phyloP scores from a whole-genome alignment of 768 basidiomycete species.

The Phaeolepiota aurea region DNA sequence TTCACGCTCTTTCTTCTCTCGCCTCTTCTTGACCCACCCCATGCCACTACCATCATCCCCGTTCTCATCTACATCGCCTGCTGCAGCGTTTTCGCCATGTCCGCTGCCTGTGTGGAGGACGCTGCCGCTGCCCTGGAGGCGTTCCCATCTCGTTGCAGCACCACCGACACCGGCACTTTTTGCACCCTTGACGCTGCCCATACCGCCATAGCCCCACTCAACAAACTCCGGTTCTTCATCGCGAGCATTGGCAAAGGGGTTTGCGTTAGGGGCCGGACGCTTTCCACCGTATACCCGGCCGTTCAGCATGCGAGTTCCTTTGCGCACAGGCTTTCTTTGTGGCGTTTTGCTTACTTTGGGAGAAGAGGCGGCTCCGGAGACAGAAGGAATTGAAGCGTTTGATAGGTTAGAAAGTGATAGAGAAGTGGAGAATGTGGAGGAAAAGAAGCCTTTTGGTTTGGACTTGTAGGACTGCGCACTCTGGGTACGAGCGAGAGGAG shows the following conservation, averaged over 20 bases:
- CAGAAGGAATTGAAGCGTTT: slow-evolving; percentile 3
- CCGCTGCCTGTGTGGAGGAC: slow-evolving; percentile 3
- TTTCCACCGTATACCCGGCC: slow-evolving; percentile 72
- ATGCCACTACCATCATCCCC: slow-evolving; percentile 83
- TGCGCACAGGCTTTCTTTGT: slow-evolving; percentile 6
- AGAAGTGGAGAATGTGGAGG: slow-evolving; percentile 6
- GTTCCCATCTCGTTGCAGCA: slow-evolving; percentile 22
- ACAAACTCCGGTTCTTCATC: slow-evolving; percentile 79
- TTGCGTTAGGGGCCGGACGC: slow-evolving; percentile 24
- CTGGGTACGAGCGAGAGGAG: slow-evolving; percentile 25
- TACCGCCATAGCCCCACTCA: slow-evolving; percentile 88
- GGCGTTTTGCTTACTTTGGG: slow-evolving; percentile 2
- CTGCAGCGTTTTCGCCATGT: slow-evolving; percentile 2
- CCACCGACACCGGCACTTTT: slow-evolving; percentile 25
- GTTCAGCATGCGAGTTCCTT: slow-evolving; percentile 67
- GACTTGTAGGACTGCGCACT: slow-evolving; percentile 22
- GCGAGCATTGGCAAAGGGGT: slow-evolving; percentile 56
- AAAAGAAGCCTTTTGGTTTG: slow-evolving; percentile 6
- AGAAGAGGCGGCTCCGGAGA: slow-evolving; percentile 10
- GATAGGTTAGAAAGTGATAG: too few relatives aligned
- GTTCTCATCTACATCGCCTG: slow-evolving; percentile 28
- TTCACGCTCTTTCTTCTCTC: slow-evolving; percentile 49
- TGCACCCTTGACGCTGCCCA: slow-evolving; percentile 54
- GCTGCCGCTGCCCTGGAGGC: slow-evolving; percentile 21
- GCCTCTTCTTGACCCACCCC: slow-evolving; percentile 67